Conservation (phyloP, 257 asterid genomes). For the Solanum peruvianum region DNA sequence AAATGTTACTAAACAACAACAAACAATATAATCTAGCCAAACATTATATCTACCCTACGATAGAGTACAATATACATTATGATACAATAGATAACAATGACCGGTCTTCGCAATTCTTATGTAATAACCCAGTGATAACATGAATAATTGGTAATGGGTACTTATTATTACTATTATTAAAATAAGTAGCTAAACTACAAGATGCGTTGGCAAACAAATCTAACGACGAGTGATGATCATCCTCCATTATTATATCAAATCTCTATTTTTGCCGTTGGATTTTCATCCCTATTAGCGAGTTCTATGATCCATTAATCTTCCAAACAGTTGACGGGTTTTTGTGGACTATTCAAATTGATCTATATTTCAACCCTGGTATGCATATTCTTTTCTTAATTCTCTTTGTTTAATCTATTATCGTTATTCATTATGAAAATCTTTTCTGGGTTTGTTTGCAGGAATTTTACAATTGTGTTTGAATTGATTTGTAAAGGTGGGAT, state of each 20-base stretch:
- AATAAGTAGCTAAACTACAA: neutral
- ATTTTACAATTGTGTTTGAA: neutral
- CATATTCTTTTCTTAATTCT: neutral
- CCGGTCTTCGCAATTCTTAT: no score
- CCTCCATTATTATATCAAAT: neutral
- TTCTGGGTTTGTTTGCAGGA: neutral
- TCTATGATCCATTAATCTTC: neutral
- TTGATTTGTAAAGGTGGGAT: conserved; percentile 28
- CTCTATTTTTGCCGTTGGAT: neutral
- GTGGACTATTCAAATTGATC: neutral
- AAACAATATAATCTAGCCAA: no score
- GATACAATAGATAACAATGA: no score
- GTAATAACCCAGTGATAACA: no score
- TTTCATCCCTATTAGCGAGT: neutral
- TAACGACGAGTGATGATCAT: neutral
- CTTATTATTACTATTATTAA: no score
- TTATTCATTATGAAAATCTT: neutral
- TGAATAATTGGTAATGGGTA: no score
- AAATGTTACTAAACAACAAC: no score
- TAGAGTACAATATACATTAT: no score
- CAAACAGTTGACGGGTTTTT: neutral
- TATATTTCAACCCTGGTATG: neutral
- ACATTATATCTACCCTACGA: no score
- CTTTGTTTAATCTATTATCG: neutral
- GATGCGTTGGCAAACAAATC: neutral